Base-by-base conservation (phyloP, 2,329 filamentous ascomycete species). In the Phaeosphaeriaceae sp. region DNA sequence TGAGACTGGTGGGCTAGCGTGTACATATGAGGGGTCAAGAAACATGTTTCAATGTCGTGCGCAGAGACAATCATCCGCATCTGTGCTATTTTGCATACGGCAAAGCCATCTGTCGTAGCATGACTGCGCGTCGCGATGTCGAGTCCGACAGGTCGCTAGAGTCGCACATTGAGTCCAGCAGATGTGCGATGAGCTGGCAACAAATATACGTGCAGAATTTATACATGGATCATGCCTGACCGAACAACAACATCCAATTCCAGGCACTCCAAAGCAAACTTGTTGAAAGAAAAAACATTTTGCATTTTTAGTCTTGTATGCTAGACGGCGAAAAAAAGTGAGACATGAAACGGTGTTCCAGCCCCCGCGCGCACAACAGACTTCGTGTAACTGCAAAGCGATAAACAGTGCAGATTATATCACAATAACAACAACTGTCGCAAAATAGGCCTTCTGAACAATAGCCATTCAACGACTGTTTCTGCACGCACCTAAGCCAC, bases 51-150 rank as follows among this genome's bases (percentile, higher is more conserved):
- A 34, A 40, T 35, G 15, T 44, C 15, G 16, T 13, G 28, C 40
- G 26, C 16, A 35, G 35, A 43, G 18, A 39, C 50, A 59, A 60
- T 60, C 46, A 55, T 42, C 39, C 44, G 44, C 16, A 42, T 44
- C 21, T 36, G 46, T 44, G 18, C 45, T 45, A 35, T 52, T 51
- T 42, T 63, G 63, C 61, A 61, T 57, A 28, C 35, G 16, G 51
- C 54, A 48, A 46, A 48, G 48, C 40, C 45, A 35, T 34, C 52
- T 64, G 60, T 49, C 48, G 63, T 63, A 56, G 39, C 48, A 59
- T 56, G 42, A n/a, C 39, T 34, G 40, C 48, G 47, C 45, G 34
- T 44, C 48, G 45, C 28, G 36, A 30, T 41, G 29, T 51, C 49
- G 16, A 42, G 29, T 26, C 41, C 46, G 26, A 44, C 36, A 42